Evolutionary conservation across 352 stramenopile species (phyloP), one percentile per base, ranked within the genome.

Genomic region (Pythium monospermum): DNA sequence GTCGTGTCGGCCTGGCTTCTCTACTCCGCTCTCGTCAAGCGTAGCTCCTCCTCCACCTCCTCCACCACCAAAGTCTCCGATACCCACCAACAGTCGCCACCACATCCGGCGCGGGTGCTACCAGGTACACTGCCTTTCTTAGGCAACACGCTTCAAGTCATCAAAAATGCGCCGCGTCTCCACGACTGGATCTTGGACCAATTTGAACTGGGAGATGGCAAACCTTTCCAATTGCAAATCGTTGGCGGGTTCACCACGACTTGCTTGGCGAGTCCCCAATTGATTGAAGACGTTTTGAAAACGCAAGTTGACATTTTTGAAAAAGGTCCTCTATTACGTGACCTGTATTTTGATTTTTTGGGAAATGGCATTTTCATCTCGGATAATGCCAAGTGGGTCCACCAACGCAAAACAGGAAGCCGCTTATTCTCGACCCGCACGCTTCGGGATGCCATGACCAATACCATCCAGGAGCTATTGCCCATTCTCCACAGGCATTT

Each of bases 391-490:
- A 69, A 66, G 39, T 79, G 71, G 69, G 32, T 64, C 6, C 57
- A 63, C 16, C 71, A 85, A 42, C 69, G 74, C 36, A 83, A 82
- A 65, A 76, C 70, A 0, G 53, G 67, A 6, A 81, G 66, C 40
- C 64, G 68, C 6, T 47, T 84, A 39, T 86, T 84, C 53, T 71
- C 69, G 15, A 54, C 63, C 19, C 53, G 62, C 1, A 54, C 52
- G 6, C 32, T 85, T 0, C 56, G 63, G 4, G 69, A 75, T 2
- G 61, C 46, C 15, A 83, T 85, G 74, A 55, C 59, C 6, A 36
- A 53, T 2, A 57, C 63, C 5, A 51, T 83, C 2, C 60, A 64
- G 39, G 44, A 53, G 3, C 59, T 72, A 39, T 23, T 54, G 13
- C 6, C 39, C 6, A 49, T 27, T 18, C 18, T 76, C 12, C 50